Evolutionary conservation across 805 yeast genomes (phyloP), one percentile per base, ranked within the genome.

Genomic region (Lipomyces starkeyi): DNA sequence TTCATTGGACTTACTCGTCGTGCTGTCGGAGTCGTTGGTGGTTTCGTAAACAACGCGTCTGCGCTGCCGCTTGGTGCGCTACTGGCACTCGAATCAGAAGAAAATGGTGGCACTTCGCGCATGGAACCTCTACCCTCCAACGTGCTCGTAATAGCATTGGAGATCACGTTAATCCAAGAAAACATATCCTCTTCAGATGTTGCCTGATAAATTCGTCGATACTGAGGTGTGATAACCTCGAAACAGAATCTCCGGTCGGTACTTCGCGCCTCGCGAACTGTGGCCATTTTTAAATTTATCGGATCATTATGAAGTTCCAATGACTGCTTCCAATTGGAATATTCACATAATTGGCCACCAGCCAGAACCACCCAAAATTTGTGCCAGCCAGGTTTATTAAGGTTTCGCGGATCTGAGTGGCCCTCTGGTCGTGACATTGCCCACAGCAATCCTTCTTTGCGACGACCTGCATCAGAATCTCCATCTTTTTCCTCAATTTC

Each of bases 301-400:
- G 95, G 93, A 25, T 83, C 83, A 70, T 87, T 84, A 69, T 91
- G 86, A 20, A 87, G 82, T 37, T 83, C 84, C 22, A 82, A 81
- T 25, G 91, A 91, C 65, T 83, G 85, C 73, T 93, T 85, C 95
- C 97, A 92, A 78, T 91, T 93, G 58, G 89, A 83, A 75, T 85
- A 91, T 75, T 91, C 95, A 57, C 83, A 81, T 55, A 92, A 79
- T 66, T 83, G 84, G 1, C 94, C 93, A n/a, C 86, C 85, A 14
- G 85, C 83, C 61, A 91, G 80, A 0, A 88, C 91, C 0, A 92
- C 90, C 93, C 97, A 91, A 76, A 89, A 93, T 74, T 91, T 91
- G 77, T 91, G 96, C 97, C 97, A 93, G 2, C 81, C 81, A 13
- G 76, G 73, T 62, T 79, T 79, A 61, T 78, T 77, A 22, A 78